phyloP scores from a whole-genome alignment of 2,329 filamentous ascomycete species.

The Fusarium buxicola region DNA sequence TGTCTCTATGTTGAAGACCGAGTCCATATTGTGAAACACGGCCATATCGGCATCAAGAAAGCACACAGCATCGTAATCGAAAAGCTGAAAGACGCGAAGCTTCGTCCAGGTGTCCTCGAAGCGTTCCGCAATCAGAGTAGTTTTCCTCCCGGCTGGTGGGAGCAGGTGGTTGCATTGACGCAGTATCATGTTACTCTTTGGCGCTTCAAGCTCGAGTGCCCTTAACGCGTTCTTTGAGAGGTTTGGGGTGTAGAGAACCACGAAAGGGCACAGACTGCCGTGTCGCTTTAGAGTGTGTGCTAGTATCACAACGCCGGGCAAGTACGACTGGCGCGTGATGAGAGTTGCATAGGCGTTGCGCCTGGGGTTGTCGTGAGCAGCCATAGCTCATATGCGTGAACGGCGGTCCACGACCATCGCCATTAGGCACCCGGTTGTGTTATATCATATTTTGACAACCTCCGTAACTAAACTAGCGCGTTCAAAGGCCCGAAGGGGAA shows the following conservation, averaged over 20 bases:
- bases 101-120: slow-evolving; percentile 40
- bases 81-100: slow-evolving; percentile 33
- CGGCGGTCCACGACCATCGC: too few relatives aligned
- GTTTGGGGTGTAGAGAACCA: slow-evolving; percentile 34
- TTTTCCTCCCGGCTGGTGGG: slow-evolving; percentile 23
- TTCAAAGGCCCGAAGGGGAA: too few relatives aligned
- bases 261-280: slow-evolving; percentile 23
- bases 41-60: slow-evolving; percentile 42
- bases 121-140: slow-evolving; percentile 37
- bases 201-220: slow-evolving; percentile 28
- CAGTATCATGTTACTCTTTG: slow-evolving; percentile 28
- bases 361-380: background rate
- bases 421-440: too few relatives aligned
- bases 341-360: slow-evolving; percentile 40
- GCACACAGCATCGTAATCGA: slow-evolving; percentile 37
- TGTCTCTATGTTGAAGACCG: slow-evolving; percentile 21
- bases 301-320: slow-evolving; percentile 38
- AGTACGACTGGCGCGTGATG: slow-evolving; percentile 39
- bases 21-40: slow-evolving; percentile 36
- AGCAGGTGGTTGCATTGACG: slow-evolving; percentile 30
- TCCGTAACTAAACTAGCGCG: too few relatives aligned
- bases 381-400: too few relatives aligned
- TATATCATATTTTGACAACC: too few relatives aligned
- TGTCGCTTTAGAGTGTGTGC: slow-evolving; percentile 35
- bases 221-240: slow-evolving; percentile 12